These are phyloP conservation scores for Poronia punctata DNA, from an alignment of 495 filamentous ascomycete genomes.

Conservation along the genomic window DNA sequence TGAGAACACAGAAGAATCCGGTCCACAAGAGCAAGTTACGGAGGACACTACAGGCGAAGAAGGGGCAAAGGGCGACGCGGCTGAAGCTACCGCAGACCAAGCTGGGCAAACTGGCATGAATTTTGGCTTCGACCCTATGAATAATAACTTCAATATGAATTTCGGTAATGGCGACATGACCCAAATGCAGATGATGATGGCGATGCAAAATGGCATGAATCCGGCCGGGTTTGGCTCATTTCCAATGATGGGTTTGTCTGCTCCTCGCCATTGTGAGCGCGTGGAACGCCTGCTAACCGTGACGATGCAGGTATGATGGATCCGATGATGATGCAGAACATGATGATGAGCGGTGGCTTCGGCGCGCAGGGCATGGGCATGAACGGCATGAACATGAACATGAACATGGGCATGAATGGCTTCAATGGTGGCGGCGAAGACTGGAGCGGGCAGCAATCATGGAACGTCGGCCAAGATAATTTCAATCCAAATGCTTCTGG, in stretches of 20 bases:
- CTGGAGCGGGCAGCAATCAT: slow-evolving; percentile 63
- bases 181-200: slow-evolving; percentile 64
- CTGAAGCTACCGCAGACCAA: slow-evolving; percentile 26
- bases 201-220: slow-evolving; percentile 69
- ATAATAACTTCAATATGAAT: slow-evolving; percentile 57
- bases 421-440: slow-evolving; percentile 61
- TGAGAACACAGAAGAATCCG: slow-evolving; percentile 14
- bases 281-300: slow-evolving; percentile 19
- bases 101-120: slow-evolving; percentile 27
- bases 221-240: slow-evolving; percentile 54
- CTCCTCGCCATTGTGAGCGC: neutral
- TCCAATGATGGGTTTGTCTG: slow-evolving; percentile 78
- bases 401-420: slow-evolving; percentile 80
- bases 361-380: slow-evolving; percentile 79
- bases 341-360: slow-evolving; percentile 76
- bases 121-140: slow-evolving; percentile 42
- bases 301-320: slow-evolving; percentile 69
- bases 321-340: slow-evolving; percentile 82
- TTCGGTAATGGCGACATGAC: slow-evolving; percentile 63
- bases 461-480: slow-evolving; percentile 70
- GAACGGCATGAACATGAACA: slow-evolving; percentile 69
- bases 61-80: slow-evolving; percentile 25
- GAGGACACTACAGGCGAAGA: slow-evolving; percentile 21
- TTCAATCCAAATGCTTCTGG: slow-evolving; percentile 66
- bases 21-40: slow-evolving; percentile 17